Evolutionary conservation across 805 yeast genomes (phyloP).

Genomic region (Yamadazyma nakazawae): DNA sequence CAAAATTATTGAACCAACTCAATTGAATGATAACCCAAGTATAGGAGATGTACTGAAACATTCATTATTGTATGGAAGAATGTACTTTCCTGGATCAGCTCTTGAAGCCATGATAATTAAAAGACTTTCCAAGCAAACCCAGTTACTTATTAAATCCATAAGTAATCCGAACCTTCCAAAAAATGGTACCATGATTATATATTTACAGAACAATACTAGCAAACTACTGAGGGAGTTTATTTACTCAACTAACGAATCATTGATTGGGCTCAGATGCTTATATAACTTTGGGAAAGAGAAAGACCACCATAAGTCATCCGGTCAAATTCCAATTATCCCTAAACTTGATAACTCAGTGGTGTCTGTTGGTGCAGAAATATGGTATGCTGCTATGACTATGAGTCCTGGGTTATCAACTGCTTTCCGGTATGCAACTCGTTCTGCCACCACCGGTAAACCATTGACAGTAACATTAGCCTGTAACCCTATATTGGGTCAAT

Average conservation of each 20-base stretch:
- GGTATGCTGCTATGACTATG: conserved; percentile 81
- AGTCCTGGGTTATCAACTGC: conserved; percentile 90
- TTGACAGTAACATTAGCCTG: conserved; percentile 80
- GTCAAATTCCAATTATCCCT: conserved; percentile 32
- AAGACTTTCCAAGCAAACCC: conserved; percentile 56
- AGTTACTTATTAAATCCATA: conserved; percentile 69
- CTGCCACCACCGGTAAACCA: conserved; percentile 86
- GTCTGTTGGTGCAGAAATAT: conserved; percentile 79
- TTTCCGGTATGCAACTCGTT: conserved; percentile 76
- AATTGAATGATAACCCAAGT: neutral
- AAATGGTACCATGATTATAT: conserved; percentile 59
- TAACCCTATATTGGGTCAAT: conserved; percentile 87
- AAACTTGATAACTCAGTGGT: conserved; percentile 59
- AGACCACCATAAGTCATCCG: conserved; percentile 30
- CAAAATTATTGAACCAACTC: conserved; percentile 26
- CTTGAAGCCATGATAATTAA: conserved; percentile 84
- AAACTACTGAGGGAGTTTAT: conserved; percentile 68
- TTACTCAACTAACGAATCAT: conserved; percentile 78
- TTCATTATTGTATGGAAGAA: conserved; percentile 72
- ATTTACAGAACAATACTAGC: conserved; percentile 65
- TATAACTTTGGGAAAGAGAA: conserved; percentile 52
- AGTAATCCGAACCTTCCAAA: conserved; percentile 58
- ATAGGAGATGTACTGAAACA: conserved; percentile 2
- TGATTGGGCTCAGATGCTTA: conserved; percentile 76
- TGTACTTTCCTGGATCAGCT: conserved; percentile 83